Conservation (phyloP, 2,329 filamentous ascomycete species). For the Diaporthe destruens region DNA sequence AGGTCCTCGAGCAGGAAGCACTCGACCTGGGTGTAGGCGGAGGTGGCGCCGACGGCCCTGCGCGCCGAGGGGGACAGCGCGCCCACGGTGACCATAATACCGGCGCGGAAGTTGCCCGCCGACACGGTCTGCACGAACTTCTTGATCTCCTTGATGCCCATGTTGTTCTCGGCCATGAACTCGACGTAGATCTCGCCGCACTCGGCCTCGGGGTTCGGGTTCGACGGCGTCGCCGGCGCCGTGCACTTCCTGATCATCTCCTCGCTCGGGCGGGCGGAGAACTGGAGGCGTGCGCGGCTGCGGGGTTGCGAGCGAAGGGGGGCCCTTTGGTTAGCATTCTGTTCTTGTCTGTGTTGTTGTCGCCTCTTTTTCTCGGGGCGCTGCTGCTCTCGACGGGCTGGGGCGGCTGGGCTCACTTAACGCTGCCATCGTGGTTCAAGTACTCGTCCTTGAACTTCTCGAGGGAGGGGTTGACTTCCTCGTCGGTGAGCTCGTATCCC, state of each 20-base stretch:
- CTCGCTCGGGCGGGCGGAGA: slow-evolving; percentile 86
- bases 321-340: slow-evolving; percentile 27
- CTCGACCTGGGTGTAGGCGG: slow-evolving; percentile 85
- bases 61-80: slow-evolving; percentile 88
- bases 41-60: slow-evolving; percentile 84
- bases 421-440: slow-evolving; percentile 77
- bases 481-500: slow-evolving; percentile 93
- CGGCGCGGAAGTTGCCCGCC: slow-evolving; percentile 85
- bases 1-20: slow-evolving; percentile 96
- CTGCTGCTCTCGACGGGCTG: background rate
- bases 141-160: slow-evolving; percentile 94
- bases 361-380: too few species aligned
- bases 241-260: slow-evolving; percentile 89
- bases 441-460: slow-evolving; percentile 83
- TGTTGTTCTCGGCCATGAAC: slow-evolving; percentile 81
- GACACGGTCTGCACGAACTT: slow-evolving; percentile 86
- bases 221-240: slow-evolving; percentile 74
- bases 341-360: background rate
- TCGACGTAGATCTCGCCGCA: slow-evolving; percentile 94
- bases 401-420: slow-evolving; percentile 71
- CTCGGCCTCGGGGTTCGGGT: slow-evolving; percentile 78
- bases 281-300: slow-evolving; percentile 87
- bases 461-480: slow-evolving; percentile 88
- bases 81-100: slow-evolving; percentile 88
- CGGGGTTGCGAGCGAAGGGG: background rate